Conservation (phyloP, 495 filamentous ascomycete species). For the Penicillium silybi region DNA sequence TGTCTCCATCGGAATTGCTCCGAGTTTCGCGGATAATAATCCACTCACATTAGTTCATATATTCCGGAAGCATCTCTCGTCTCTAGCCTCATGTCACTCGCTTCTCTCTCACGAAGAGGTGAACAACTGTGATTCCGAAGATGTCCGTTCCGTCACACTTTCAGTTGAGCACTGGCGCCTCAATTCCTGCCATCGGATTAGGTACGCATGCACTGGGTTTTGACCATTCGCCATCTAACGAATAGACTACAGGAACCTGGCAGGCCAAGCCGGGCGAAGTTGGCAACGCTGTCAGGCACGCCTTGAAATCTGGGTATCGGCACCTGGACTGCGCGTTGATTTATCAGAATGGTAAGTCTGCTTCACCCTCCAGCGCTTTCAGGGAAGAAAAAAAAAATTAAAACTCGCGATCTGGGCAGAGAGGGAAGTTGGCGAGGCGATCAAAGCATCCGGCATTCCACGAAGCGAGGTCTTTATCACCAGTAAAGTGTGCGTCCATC, state of each 20-base stretch:
- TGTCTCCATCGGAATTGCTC: background rate
- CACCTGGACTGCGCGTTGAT: constrained; percentile 72
- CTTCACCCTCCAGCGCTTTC: background rate
- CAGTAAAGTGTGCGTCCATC: constrained; percentile 49
- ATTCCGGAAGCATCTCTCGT: background rate
- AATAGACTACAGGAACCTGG: constrained; percentile 24
- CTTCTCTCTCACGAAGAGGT: background rate
- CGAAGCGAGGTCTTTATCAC: constrained; percentile 67
- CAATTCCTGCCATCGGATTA: constrained; percentile 67
- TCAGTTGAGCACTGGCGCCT: constrained; percentile 62
- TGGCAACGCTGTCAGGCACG: constrained; percentile 40
- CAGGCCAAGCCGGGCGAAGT: constrained; percentile 24
- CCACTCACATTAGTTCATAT: background rate
- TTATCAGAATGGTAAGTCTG: constrained; percentile 34
- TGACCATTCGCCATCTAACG: constrained; percentile 41
- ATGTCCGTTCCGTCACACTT: constrained; percentile 42
- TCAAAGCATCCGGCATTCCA: constrained; percentile 53
- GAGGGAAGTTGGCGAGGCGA: constrained; percentile 62
- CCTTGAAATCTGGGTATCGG: constrained; percentile 62
- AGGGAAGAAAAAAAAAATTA: constrained; percentile 35
- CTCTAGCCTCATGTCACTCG: background rate
- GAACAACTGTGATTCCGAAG: background rate
- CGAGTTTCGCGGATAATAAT: background rate
- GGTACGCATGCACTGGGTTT: constrained; percentile 41
- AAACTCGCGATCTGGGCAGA: constrained; percentile 35